Percentiles rank a stretch among this genome's conserved stretches.
Conservation (phyloP, 2,329 filamentous ascomycete genomes). For the Diaporthe velutina region DNA sequence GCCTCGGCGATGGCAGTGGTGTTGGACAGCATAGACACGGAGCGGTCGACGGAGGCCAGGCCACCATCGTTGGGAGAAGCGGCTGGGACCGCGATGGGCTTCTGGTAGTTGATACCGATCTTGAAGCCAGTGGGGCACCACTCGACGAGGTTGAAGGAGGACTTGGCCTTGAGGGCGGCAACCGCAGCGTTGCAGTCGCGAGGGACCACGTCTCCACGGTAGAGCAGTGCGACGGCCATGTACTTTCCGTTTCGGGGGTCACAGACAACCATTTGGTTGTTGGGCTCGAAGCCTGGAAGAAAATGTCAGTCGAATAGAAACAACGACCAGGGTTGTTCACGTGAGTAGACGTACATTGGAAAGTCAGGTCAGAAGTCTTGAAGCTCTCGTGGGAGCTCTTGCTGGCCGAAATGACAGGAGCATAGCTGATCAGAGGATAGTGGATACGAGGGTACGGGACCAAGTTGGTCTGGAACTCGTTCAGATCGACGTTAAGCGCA, state of each 20-base stretch:
- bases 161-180: slow-evolving; percentile 76
- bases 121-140: slow-evolving; percentile 84
- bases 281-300: slow-evolving; percentile 76
- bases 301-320: slow-evolving; percentile 44
- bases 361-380: slow-evolving; percentile 83
- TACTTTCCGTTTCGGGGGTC: slow-evolving; percentile 82
- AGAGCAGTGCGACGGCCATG: slow-evolving; percentile 80
- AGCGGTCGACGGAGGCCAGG: slow-evolving; percentile 72
- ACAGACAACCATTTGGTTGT: slow-evolving; percentile 85
- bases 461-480: slow-evolving; percentile 84
- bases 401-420: slow-evolving; percentile 77
- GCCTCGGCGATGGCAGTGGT: slow-evolving; percentile 81
- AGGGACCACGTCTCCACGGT: slow-evolving; percentile 79
- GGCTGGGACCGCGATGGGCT: slow-evolving; percentile 70
- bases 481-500: slow-evolving; percentile 79
- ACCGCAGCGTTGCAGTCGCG: slow-evolving; percentile 78
- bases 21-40: slow-evolving; percentile 80
- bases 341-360: slow-evolving; percentile 71
- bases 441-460: slow-evolving; percentile 81
- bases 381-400: slow-evolving; percentile 90
- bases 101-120: slow-evolving; percentile 82
- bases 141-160: slow-evolving; percentile 80
- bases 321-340: neutral
- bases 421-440: slow-evolving; percentile 81
- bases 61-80: slow-evolving; percentile 66